These are phyloP conservation scores for Candida tibetensis DNA, from an alignment of 805 yeast species.

Conservation along the genomic window DNA sequence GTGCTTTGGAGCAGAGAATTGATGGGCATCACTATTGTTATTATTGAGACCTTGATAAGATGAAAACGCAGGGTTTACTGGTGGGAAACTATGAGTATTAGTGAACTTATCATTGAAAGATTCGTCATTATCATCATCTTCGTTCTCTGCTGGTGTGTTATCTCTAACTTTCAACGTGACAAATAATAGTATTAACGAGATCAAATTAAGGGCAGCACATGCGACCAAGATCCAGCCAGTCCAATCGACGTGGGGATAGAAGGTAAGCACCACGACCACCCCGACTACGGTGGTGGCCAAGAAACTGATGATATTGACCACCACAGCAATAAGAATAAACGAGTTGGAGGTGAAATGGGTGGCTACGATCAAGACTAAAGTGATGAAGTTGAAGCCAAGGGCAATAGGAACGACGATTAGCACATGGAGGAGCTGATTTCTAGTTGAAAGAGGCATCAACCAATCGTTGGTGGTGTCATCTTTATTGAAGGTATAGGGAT, in stretches of 20 bases:
- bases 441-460: slow-evolving; percentile 43
- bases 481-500: slow-evolving; percentile 42
- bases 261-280: slow-evolving; percentile 53
- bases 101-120: not conserved
- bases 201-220: slow-evolving; percentile 55
- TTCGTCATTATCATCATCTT: not conserved
- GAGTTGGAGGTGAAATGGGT: slow-evolving; percentile 25
- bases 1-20: not conserved
- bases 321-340: slow-evolving; percentile 37
- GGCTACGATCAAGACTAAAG: slow-evolving; percentile 21
- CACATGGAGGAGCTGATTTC: slow-evolving; percentile 53
- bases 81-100: not conserved
- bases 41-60: not conserved
- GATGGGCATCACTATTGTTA: not conserved
- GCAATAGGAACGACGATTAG: slow-evolving; percentile 66
- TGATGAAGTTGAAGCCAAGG: slow-evolving; percentile 54
- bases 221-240: slow-evolving; percentile 71
- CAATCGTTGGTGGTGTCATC: slow-evolving; percentile 38
- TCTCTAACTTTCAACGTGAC: slow-evolving; percentile 10
- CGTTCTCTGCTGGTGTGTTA: not conserved
- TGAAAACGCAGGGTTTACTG: not conserved
- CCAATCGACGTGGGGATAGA: slow-evolving; percentile 67
- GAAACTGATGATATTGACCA: slow-evolving; percentile 49
- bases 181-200: slow-evolving; percentile 50
- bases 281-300: slow-evolving; percentile 53